These are phyloP conservation scores for Spergularia marina DNA, from an alignment of 148 eudicot genomes.

Conservation along the genomic window DNA sequence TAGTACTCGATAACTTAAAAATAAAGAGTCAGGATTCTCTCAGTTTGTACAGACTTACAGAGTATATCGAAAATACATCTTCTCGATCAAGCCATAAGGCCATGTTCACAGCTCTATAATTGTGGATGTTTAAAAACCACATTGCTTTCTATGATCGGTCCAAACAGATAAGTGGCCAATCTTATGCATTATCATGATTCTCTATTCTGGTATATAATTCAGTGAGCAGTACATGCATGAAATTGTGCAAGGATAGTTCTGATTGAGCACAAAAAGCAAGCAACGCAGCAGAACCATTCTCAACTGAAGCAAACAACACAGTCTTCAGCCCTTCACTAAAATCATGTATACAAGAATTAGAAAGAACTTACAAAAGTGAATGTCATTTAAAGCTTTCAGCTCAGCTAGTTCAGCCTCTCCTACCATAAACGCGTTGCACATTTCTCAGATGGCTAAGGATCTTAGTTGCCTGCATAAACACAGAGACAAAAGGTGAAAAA, in stretches of 20 bases:
- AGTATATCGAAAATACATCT: background rate
- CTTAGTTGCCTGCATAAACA: conserved; percentile 34
- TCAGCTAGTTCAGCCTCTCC: conserved; percentile 24
- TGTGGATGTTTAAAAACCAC: no score
- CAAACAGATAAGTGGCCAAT: no score
- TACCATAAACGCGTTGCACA: conserved; percentile 32
- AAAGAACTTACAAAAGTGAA: conserved; percentile 9
- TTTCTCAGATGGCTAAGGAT: conserved; percentile 39
- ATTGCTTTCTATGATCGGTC: no score
- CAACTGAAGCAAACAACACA: background rate
- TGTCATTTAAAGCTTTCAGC: conserved; percentile 8
- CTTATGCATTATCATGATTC: no score
- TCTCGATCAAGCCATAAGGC: no score
- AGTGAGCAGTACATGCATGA: no score
- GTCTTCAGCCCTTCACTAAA: background rate
- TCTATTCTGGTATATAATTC: no score
- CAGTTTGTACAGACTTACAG: background rate
- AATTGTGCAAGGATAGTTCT: no score
- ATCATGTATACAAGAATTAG: conserved; percentile 7
- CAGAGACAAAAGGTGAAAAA: background rate
- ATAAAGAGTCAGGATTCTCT: no score
- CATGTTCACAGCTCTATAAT: no score
- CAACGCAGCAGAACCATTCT: conserved; percentile 7
- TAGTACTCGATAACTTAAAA: background rate
- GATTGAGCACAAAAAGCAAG: background rate